Percentiles rank a stretch among this genome's conserved stretches.
phyloP scores from a whole-genome alignment of 2,329 filamentous ascomycete genomes.

The Zymoseptoria brevis region DNA sequence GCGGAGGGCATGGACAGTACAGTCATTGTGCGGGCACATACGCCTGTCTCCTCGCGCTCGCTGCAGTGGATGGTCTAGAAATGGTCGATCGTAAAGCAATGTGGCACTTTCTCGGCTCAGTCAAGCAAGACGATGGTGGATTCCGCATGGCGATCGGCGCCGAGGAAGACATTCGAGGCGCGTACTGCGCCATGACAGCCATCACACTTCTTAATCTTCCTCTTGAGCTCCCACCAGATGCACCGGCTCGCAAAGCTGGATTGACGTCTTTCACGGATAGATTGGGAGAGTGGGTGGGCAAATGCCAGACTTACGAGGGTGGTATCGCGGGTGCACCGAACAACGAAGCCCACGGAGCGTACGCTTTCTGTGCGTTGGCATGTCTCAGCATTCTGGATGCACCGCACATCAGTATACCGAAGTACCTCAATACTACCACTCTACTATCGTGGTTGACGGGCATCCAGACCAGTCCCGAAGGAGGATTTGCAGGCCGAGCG shows the following conservation, averaged over 20 bases:
- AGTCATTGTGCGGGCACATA: constrained; percentile 88
- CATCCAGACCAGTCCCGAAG: constrained; percentile 83
- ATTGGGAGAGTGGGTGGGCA: constrained; percentile 69
- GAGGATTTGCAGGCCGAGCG: constrained; percentile 84
- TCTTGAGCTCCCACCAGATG: constrained; percentile 64
- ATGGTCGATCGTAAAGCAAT: constrained; percentile 73
- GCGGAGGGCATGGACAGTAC: constrained; percentile 83
- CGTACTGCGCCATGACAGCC: constrained; percentile 82
- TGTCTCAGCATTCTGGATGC: constrained; percentile 79
- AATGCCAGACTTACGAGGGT: constrained; percentile 93
- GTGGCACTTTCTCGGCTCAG: constrained; percentile 80
- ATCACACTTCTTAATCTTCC: constrained; percentile 79
- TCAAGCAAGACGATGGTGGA: constrained; percentile 85
- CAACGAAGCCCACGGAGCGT: constrained; percentile 90
- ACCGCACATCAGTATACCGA: constrained; percentile 65
- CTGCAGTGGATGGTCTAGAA: constrained; percentile 67
- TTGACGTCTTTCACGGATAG: constrained; percentile 60
- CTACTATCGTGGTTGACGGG: constrained; percentile 83
- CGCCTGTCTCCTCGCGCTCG: constrained; percentile 69
- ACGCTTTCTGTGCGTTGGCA: constrained; percentile 88
- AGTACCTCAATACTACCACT: constrained; percentile 67
- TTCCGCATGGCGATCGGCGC: constrained; percentile 80
- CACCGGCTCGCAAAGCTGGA: constrained; percentile 57
- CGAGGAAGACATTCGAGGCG: constrained; percentile 89
- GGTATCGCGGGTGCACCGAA: constrained; percentile 80